Evolutionary conservation across 2,329 filamentous ascomycete species (phyloP), one percentile per base, ranked within the genome.

Genomic region (Remersonia thermophila): DNA sequence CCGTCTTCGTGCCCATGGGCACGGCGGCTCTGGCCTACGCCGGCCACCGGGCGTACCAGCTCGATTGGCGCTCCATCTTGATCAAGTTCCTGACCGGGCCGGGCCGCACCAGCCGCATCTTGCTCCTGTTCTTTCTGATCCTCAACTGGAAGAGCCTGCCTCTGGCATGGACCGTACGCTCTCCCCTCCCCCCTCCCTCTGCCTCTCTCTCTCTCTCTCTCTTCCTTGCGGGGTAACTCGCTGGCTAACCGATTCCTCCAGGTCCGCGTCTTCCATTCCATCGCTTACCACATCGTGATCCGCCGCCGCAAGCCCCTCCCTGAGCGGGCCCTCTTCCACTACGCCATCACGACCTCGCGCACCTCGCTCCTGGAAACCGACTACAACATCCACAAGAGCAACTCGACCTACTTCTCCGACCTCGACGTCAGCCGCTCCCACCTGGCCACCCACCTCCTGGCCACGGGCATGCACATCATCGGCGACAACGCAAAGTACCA

Each of bases 361-460:
- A 56, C 51, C 35, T 47, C 52, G 9, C 48, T 57, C 6, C 46
- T 55, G 36, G 57, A 60, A 46, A 57, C 54, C 20, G 57, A 60
- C 49, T 60, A 60, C 55, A 60, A 60, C 51, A 34, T 59, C 30
- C 57, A 60, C 55, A 60, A 60, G 52, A 53, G 49, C 52, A 60
- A 60, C 51, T 54, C 73, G 48, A 93, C 86, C 20, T 93, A 93
- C 64, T 93, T 93, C 55, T 66, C 77, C 46, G 85, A 93, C 58
- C 75, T 93, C 46, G 86, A 93, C 58, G 72, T 89, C 41, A 76
- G 80, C 27, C 81, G 91, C 38, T 82, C 82, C 1, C 83, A 93
- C 45, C 73, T 91, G 7, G 75, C 93, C 36, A 80, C 77, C 33
- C 73, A 77, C 46, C 61, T 87, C 2, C 63, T 80, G 36, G 70